Evolutionary conservation across 2,329 filamentous ascomycete species (phyloP), one percentile per base, ranked within the genome.

Genomic region (Clonostachys rhizophaga): DNA sequence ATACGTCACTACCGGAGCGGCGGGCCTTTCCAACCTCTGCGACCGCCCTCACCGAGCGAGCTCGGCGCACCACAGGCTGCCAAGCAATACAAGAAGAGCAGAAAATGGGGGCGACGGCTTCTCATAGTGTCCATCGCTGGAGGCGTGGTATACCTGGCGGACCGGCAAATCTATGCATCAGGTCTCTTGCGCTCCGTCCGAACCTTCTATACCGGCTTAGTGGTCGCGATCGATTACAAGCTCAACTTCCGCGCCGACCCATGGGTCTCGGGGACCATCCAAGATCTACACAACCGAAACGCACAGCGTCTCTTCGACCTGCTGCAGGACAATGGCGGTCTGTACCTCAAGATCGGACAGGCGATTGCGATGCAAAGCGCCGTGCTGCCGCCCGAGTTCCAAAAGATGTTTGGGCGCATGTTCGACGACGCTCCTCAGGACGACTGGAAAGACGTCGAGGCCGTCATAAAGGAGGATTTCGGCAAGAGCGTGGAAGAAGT

Each of bases 361-460:
- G 94, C 94, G 5, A 92, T 99, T 55, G 94, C 92, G 13, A 97
- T 97, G 94, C 94, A 99, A 74, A 92, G 88, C 55, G 92, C 92
- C 0, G 84, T 97, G 24, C 71, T 99, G 51, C 94, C 94, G 24
- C 89, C 91, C 0, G 91, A 96, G 66, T 97, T 97, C 58, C 91
- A 96, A 72, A 84, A 86, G 59, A 97, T 96, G 91, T 99, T 99
- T 62, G 77, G 86, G 18, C 81, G 87, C 59, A 96, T 99, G 90
- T 99, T 97, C 63, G 94, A 97, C 63, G 92, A 97, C 71, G 94
- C 94, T 52, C 91, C 92, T 36, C 91, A 96, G 74, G 94, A 95
- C 62, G 76, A 79, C 40, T 97, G 91, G 91, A 78, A 75, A 54
- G 89, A 92, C 44, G 85, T 96, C 3, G 86, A 95, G 69, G 80